A percentile compares a stretch with the other conserved stretches of the same genome.
Conservation (phyloP, 2,329 filamentous ascomycete genomes). For the Diaporthe caulivora region DNA sequence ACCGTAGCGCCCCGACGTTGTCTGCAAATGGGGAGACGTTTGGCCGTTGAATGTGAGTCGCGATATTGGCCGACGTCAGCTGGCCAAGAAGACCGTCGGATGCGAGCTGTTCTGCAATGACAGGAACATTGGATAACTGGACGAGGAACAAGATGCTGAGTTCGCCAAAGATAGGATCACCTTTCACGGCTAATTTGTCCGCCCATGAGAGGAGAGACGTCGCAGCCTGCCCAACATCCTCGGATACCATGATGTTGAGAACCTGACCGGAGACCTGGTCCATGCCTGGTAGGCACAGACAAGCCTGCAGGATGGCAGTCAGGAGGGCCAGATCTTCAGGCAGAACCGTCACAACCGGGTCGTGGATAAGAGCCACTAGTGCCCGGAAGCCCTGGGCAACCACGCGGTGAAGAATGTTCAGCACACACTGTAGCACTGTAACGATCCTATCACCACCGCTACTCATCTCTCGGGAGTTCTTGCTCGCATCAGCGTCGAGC, state of each 20-base stretch:
- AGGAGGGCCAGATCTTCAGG: slow-evolving; percentile 89
- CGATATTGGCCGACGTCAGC: slow-evolving; percentile 82
- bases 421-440: slow-evolving; percentile 69
- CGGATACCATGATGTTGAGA: slow-evolving; percentile 75
- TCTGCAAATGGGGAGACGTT: slow-evolving; percentile 85
- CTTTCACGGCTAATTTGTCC: slow-evolving; percentile 80
- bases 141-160: slow-evolving; percentile 90
- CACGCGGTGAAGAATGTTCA: slow-evolving; percentile 84
- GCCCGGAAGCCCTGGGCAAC: slow-evolving; percentile 86
- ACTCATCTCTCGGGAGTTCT: slow-evolving; percentile 43
- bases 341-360: slow-evolving; percentile 72
- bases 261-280: slow-evolving; percentile 79
- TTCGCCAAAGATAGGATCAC: slow-evolving; percentile 93
- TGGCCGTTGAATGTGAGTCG: slow-evolving; percentile 78
- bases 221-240: slow-evolving; percentile 83
- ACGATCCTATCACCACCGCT: slow-evolving; percentile 54
- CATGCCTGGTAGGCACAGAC: slow-evolving; percentile 82
- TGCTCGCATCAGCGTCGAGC: neutral
- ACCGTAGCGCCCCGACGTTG: slow-evolving; percentile 73
- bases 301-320: slow-evolving; percentile 88
- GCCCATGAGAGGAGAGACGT: slow-evolving; percentile 94
- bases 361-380: slow-evolving; percentile 85
- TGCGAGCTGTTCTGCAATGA: slow-evolving; percentile 89
- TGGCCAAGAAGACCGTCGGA: slow-evolving; percentile 86
- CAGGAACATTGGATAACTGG: slow-evolving; percentile 84